These are phyloP conservation scores for Colletotrichum cereale DNA, from an alignment of 2,329 filamentous ascomycete genomes.

Conservation along the genomic window DNA sequence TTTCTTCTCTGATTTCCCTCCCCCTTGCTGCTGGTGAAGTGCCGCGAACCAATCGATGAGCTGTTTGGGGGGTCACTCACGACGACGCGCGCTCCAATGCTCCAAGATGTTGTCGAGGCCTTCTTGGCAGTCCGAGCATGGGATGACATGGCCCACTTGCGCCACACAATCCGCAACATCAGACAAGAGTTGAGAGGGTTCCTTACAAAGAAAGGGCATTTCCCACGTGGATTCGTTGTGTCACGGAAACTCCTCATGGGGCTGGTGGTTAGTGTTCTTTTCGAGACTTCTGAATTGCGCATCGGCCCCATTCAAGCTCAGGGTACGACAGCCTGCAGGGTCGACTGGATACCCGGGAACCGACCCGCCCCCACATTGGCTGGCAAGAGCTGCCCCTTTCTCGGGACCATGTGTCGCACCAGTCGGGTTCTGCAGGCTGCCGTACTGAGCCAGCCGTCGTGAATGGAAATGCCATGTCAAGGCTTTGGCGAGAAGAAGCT, in stretches of 20 bases:
- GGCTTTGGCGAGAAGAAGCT: too few relatives aligned
- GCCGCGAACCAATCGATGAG: background rate
- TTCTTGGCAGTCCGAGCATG: slow-evolving; percentile 28
- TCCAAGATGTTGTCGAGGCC: background rate
- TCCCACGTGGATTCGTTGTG: slow-evolving; percentile 6
- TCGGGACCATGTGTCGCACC: background rate
- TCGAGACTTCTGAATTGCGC: background rate
- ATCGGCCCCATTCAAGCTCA: background rate
- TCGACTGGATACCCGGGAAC: slow-evolving; percentile 17
- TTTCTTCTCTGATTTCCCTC: background rate
- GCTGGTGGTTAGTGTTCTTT: background rate
- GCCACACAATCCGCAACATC: slow-evolving; percentile 10
- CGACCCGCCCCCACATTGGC: slow-evolving; percentile 20
- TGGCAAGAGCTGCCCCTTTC: background rate
- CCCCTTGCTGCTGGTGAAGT: background rate
- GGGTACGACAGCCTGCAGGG: too few relatives aligned
- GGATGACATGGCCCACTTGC: slow-evolving; percentile 9
- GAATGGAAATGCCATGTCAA: background rate
- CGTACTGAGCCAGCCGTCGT: background rate
- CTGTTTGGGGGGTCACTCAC: background rate
- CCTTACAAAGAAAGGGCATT: background rate
- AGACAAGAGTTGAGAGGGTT: background rate
- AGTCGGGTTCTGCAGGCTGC: too few relatives aligned
- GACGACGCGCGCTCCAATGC: slow-evolving; percentile 33
- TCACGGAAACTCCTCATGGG: background rate